These are phyloP conservation scores for Amoeboaphelidium occidentale DNA, from an alignment of 371 early-diverging fungal species.

Conservation along the genomic window DNA sequence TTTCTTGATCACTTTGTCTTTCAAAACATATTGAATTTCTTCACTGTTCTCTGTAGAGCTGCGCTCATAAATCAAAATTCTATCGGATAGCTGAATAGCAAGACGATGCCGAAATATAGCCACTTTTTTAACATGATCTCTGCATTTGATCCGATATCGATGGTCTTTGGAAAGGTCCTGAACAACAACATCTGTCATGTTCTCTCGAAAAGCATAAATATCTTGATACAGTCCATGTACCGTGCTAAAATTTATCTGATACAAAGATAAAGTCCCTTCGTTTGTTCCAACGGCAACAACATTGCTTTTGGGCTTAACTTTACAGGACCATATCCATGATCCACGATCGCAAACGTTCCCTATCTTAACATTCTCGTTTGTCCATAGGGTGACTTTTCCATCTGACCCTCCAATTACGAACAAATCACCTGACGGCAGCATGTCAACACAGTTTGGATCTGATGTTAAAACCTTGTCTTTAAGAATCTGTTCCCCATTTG, in stretches of 20 bases:
- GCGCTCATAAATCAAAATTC: conserved; percentile 22
- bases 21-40: conserved; percentile 24
- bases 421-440: conserved; percentile 17
- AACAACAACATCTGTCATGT: conserved; percentile 27
- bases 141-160: conserved; percentile 21
- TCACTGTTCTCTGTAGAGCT: conserved; percentile 15
- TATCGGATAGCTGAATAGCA: conserved; percentile 23
- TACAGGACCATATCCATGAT: conserved; percentile 22
- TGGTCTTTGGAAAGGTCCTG: conserved; percentile 17
- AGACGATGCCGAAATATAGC: conserved; percentile 21
- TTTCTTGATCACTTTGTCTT: conserved; percentile 18
- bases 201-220: conserved; percentile 22
- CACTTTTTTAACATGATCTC: conserved; percentile 26
- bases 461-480: conserved; percentile 18
- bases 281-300: conserved; percentile 15
- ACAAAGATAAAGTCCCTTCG: conserved; percentile 18
- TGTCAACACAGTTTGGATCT: conserved; percentile 17
- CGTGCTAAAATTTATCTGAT: conserved; percentile 19
- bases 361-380: conserved; percentile 18
- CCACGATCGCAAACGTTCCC: conserved; percentile 16
- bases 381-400: conserved; percentile 20
- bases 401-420: conserved; percentile 21
- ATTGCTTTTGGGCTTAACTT: conserved; percentile 15
- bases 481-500: conserved; percentile 19
- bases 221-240: conserved; percentile 25